Evolutionary conservation across 2,329 filamentous ascomycete species (phyloP), one percentile per base, ranked within the genome.

Genomic region (Xylariales sp.): DNA sequence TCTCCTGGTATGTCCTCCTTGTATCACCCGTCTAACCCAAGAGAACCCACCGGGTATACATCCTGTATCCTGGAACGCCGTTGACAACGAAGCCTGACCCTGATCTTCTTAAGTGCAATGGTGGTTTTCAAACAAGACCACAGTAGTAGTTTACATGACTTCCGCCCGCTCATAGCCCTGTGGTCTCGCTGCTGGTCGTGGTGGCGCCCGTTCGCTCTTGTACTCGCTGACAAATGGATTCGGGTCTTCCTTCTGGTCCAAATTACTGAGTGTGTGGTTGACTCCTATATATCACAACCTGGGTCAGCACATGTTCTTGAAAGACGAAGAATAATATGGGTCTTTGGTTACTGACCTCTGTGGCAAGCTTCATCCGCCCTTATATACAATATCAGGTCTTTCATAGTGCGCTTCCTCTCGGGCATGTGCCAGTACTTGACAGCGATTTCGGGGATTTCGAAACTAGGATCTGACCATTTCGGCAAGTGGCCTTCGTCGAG

Each of bases 361-460:
- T 95, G 89, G 60, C 87, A 86, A 4, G 87, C 87, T 64, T 95
- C 89, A 57, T 91, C 86, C n/a, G 86, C 87, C 21, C 90, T 78
- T 51, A 96, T 86, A 61, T 97, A 96, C 38, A 93, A 68, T 39
- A 97, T 74, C 46, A 97, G 65, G 57, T 97, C 88, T 54, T 76
- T 78, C 87, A 98, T 95, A 2, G 81, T 86, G 19, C 83, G 77
- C 44, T 84, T 72, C 3, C 80, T 85, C 60, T 95, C 84, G 0
- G 90, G 89, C 82, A 98, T 96, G 31, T 86, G 80, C 88, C 90
- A 98, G 66, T 98, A 98, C 50, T 82, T 75, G 36, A 96, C 66
- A 0, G 93, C 93, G 50, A 98, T 89, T 45, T 95, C 87, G 0
- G 93, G 93, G 3, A 93, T 88, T 40, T 74, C 54, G 56, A 95